phyloP scores from a whole-genome alignment of 2,329 filamentous ascomycete genomes.

The Penicillium sp. region DNA sequence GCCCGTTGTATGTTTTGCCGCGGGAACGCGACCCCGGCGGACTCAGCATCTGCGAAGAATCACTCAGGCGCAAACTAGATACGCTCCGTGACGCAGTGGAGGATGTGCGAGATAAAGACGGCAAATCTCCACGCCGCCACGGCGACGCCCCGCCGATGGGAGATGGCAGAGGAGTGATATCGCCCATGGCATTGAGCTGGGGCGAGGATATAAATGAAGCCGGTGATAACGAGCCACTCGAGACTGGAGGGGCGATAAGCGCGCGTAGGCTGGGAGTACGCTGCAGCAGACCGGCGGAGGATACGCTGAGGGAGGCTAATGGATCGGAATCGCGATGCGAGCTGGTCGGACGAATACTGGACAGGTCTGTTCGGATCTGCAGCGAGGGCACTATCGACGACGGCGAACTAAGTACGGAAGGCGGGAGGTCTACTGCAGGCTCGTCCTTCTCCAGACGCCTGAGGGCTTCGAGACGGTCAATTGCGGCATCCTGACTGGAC shows the following conservation, averaged over 20 bases:
- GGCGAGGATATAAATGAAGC: constrained; percentile 68
- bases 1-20: constrained; percentile 40
- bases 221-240: constrained; percentile 48
- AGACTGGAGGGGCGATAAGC: constrained; percentile 34
- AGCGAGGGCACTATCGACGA: constrained; percentile 26
- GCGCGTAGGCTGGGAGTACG: constrained; percentile 44
- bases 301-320: constrained; percentile 38
- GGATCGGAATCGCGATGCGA: constrained; percentile 32
- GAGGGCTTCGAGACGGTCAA: constrained; percentile 9
- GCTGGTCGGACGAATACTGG: constrained; percentile 23
- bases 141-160: constrained; percentile 50
- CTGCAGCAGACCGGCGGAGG: constrained; percentile 40
- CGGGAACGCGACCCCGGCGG: constrained; percentile 30
- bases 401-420: constrained; percentile 9
- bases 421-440: constrained; percentile 9
- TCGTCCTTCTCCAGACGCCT: constrained; percentile 4
- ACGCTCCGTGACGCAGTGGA: constrained; percentile 38
- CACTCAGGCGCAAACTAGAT: constrained; percentile 35
- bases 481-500: constrained; percentile 17
- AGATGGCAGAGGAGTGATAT: constrained; percentile 73
- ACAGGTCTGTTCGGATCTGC: constrained; percentile 35
- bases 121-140: constrained; percentile 52
- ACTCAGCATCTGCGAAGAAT: constrained; percentile 33
- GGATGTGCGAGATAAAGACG: constrained; percentile 40
- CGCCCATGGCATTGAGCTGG: constrained; percentile 67